phyloP scores from a whole-genome alignment of 768 basidiomycete species.

The Sporobolomyces pararoseus region DNA sequence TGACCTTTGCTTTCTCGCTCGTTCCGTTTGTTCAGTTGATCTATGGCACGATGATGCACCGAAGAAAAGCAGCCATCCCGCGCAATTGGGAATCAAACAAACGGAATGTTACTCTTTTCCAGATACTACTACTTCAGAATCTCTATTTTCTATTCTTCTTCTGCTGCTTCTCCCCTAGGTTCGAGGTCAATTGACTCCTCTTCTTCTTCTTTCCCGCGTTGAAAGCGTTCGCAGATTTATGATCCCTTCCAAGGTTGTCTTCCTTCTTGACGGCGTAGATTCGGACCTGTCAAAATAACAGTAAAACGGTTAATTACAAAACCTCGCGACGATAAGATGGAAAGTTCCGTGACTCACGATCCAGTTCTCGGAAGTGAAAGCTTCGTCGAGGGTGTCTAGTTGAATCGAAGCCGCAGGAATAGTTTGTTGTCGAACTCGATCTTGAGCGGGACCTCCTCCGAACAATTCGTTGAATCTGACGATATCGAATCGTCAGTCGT shows the following conservation, averaged over 20 bases:
- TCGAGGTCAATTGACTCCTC: slow-evolving; percentile 45
- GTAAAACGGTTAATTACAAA: neutral
- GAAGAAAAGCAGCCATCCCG: no score
- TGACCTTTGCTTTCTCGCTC: no score
- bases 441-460: slow-evolving; percentile 66
- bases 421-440: slow-evolving; percentile 83
- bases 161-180: slow-evolving; percentile 3
- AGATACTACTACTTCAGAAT: neutral
- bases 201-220: slow-evolving; percentile 83
- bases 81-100: no score
- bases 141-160: no score
- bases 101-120: no score
- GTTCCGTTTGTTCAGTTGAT: no score
- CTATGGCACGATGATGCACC: no score
- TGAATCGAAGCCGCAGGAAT: slow-evolving; percentile 73
- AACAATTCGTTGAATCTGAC: slow-evolving; percentile 82
- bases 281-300: slow-evolving; percentile 66
- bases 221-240: slow-evolving; percentile 81
- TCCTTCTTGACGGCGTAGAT: slow-evolving; percentile 95
- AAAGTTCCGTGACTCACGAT: slow-evolving; percentile 60
- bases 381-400: slow-evolving; percentile 81
- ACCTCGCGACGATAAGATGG: neutral
- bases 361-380: slow-evolving; percentile 95
- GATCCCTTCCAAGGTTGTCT: slow-evolving; percentile 81
- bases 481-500: neutral